Evolutionary conservation across 202 grass and related monocot species (phyloP).

Genomic region (Dendrocalamus latiflorus): DNA sequence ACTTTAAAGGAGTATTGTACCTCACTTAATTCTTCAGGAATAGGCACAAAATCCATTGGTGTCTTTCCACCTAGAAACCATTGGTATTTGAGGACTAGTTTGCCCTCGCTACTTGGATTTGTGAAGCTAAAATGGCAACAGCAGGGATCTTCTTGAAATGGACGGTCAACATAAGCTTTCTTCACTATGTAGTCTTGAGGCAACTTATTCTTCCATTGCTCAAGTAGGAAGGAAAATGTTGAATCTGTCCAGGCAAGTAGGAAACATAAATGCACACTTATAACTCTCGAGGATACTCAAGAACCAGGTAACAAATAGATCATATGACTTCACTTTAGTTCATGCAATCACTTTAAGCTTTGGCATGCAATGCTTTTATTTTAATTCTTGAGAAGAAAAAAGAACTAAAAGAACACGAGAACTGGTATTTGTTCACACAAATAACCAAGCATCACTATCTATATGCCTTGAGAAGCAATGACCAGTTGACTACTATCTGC

Average conservation of each 20-base stretch:
- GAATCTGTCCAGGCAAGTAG: constrained; percentile 55
- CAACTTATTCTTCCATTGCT: constrained; percentile 76
- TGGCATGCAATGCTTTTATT: background rate
- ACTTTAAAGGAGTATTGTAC: constrained; percentile 42
- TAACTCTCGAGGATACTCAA: constrained; percentile 4
- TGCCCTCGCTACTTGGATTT: constrained; percentile 42
- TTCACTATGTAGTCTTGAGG: constrained; percentile 63
- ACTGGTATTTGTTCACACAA: background rate
- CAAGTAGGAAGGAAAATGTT: constrained; percentile 85
- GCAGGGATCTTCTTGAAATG: constrained; percentile 95
- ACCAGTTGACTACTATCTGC: background rate
- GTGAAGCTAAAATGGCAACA: constrained; percentile 68
- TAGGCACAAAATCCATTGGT: constrained; percentile 58
- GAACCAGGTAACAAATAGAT: constrained; percentile 4
- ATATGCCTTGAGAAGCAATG: constrained; percentile 8
- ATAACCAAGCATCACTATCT: background rate
- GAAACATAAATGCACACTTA: constrained; percentile 17
- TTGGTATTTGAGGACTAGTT: constrained; percentile 62
- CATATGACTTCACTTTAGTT: constrained; percentile 13
- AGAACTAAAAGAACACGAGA: background rate
- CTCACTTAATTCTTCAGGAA: constrained; percentile 60
- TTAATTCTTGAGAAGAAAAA: constrained; percentile 18
- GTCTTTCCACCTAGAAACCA: constrained; percentile 87
- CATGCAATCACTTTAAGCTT: constrained; percentile 8
- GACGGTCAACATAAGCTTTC: constrained; percentile 75